Conservation (phyloP, 2,329 filamentous ascomycete species). For the Diaporthe caulivora region DNA sequence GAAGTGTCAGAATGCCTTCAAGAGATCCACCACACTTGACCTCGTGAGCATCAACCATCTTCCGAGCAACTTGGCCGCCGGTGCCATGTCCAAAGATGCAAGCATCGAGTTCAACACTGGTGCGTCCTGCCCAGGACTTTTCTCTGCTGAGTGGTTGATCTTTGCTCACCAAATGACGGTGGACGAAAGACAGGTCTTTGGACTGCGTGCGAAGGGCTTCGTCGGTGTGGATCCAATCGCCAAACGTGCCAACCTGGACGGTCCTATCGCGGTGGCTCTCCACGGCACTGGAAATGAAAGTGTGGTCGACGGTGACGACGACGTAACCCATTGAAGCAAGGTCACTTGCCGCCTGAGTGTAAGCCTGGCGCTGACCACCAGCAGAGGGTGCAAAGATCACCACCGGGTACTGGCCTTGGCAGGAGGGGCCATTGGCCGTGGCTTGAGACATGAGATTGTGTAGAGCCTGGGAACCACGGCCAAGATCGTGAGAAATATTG, state of each 20-base stretch:
- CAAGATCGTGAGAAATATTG: background rate
- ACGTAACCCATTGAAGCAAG: slow-evolving; percentile 29
- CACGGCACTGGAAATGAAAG: slow-evolving; percentile 32
- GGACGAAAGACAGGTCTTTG: slow-evolving; percentile 13
- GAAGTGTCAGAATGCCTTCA: slow-evolving; percentile 11
- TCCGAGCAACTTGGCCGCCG: slow-evolving; percentile 23
- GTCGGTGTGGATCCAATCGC: background rate
- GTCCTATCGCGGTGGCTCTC: background rate
- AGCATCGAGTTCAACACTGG: background rate
- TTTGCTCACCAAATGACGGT: background rate
- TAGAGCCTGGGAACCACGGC: background rate
- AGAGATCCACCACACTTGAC: slow-evolving; percentile 18
- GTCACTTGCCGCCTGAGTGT: slow-evolving; percentile 36
- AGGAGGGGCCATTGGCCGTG: slow-evolving; percentile 15
- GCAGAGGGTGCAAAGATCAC: slow-evolving; percentile 29
- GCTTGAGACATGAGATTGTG: slow-evolving; percentile 36
- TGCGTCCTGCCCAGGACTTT: background rate
- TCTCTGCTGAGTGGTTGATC: background rate
- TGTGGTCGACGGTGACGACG: slow-evolving; percentile 33
- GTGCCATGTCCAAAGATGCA: slow-evolving; percentile 35
- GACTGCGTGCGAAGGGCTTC: background rate
- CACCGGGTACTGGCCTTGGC: slow-evolving; percentile 25
- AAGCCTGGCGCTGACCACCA: slow-evolving; percentile 36
- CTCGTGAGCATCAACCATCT: background rate
- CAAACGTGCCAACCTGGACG: background rate